Percentiles rank a stretch among this genome's conserved stretches.
These are phyloP conservation scores for Bipolaris bicolor DNA, from an alignment of 2,329 filamentous ascomycete genomes.

Conservation along the genomic window DNA sequence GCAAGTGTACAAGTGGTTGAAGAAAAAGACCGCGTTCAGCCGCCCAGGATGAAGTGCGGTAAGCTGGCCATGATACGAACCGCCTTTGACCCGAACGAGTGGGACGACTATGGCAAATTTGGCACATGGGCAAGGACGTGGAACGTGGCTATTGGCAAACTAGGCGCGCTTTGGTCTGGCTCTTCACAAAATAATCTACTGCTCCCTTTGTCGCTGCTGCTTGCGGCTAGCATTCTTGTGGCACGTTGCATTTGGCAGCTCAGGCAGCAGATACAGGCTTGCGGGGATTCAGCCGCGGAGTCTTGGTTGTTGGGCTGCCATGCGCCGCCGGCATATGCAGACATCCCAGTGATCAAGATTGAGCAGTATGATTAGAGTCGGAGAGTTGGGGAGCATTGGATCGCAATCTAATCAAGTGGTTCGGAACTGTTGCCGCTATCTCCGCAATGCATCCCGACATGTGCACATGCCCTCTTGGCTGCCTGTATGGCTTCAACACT, in stretches of 20 bases:
- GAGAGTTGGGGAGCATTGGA: constrained; percentile 15
- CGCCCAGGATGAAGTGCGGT: constrained; percentile 39
- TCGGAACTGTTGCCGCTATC: constrained; percentile 13
- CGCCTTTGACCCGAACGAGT: constrained; percentile 34
- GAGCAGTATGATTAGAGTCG: constrained; percentile 27
- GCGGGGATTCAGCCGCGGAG: constrained; percentile 25
- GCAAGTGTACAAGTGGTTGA: constrained; percentile 34
- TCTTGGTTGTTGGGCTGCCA: constrained; percentile 24
- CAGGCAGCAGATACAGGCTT: constrained; percentile 16
- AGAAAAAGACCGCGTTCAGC: constrained; percentile 23
- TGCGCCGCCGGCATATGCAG: constrained; percentile 26
- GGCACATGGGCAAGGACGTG: constrained; percentile 29
- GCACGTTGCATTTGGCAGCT: constrained; percentile 17
- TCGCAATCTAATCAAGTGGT: constrained; percentile 15
- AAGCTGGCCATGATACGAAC: constrained; percentile 34
- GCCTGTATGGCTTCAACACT: constrained; percentile 11
- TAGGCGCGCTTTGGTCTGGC: constrained; percentile 14
- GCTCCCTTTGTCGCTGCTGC: constrained; percentile 23
- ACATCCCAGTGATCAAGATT: constrained; percentile 30
- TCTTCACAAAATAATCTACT: constrained; percentile 20
- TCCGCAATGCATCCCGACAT: constrained; percentile 10
- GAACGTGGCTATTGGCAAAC: constrained; percentile 20
- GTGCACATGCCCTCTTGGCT: constrained; percentile 11
- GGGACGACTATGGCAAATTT: constrained; percentile 39
- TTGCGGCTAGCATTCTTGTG: constrained; percentile 21